Base-by-base conservation (phyloP, 2,329 filamentous ascomycete species). In the Ophiostoma fasciatum region DNA sequence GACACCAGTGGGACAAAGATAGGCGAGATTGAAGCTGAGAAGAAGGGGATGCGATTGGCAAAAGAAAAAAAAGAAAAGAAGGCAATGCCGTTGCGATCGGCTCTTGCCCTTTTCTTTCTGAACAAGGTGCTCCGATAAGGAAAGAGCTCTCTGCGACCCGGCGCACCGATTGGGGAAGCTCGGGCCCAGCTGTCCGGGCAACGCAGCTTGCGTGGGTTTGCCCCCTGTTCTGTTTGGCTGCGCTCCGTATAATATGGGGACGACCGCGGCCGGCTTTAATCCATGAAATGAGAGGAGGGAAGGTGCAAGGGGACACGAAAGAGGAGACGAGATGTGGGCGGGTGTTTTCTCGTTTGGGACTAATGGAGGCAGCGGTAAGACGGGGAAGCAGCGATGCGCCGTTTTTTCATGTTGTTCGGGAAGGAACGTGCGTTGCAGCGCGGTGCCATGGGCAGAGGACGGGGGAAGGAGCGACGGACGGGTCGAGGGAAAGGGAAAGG, bases 101-200 rank as follows among this genome's bases (percentile, higher is more conserved):
- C 7, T 23, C 7, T 23, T 23, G 22, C 22, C 11, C 22, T 23
- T 23, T 23, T 23, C 11, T 23, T 11, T 23, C 22, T 23, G n/a
- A n/a, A n/a, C n/a, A n/a, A n/a, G n/a, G n/a, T 13, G 39, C 25
- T 14, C 25, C 17, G 31, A 33, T 35, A 14, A 28, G 25, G 26
- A 35, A 30, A 15, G 28, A 17, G 15, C 15, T 25, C 21, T 13
- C 25, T 25, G 21, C 25, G 33, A 27, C 27, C 33, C n/a, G n/a
- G n/a, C n/a, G n/a, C n/a, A n/a, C n/a, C n/a, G n/a, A n/a, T n/a
- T n/a, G n/a, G n/a, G n/a, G n/a, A n/a, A 41, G 44, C 44, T 46
- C 28, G 44, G 44, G 34, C 44, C 44, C 39, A 32, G 40, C 40
- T 46, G 44, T 39, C 44, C 42, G 40, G 42, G 44, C 44, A 46